A percentile compares a stretch with the other conserved stretches of the same genome.
Conservation (phyloP, 345 rosid species). For the Salix dunnii region DNA sequence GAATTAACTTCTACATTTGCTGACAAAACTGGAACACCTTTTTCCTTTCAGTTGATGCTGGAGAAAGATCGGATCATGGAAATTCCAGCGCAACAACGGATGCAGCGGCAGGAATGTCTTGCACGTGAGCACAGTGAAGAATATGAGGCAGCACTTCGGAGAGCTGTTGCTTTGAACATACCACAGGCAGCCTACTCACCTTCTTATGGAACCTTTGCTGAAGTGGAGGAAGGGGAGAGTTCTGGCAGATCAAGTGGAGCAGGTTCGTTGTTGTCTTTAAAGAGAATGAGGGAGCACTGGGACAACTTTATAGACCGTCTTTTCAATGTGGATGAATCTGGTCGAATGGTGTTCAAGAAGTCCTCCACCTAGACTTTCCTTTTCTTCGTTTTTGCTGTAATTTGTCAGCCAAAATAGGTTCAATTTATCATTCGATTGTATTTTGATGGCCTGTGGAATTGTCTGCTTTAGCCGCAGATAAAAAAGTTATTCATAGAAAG, state of each 20-base stretch:
- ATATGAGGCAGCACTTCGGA: slow-evolving; percentile 74
- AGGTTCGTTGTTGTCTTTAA: slow-evolving; percentile 32
- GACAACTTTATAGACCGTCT: slow-evolving; percentile 46
- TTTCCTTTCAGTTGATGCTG: slow-evolving; percentile 56
- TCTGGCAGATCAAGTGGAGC: slow-evolving; percentile 41
- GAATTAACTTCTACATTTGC: neutral
- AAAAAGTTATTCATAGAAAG: neutral
- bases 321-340: slow-evolving; percentile 54
- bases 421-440: neutral
- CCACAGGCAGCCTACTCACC: slow-evolving; percentile 51
- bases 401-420: neutral
- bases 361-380: slow-evolving; percentile 10
- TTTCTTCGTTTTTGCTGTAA: neutral
- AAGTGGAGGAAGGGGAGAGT: slow-evolving; percentile 51
- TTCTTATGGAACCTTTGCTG: slow-evolving; percentile 75
- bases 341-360: slow-evolving; percentile 43
- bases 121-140: slow-evolving; percentile 76
- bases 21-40: neutral
- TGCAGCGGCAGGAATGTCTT: slow-evolving; percentile 64
- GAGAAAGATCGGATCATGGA: slow-evolving; percentile 66
- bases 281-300: slow-evolving; percentile 49
- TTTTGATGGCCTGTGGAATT: neutral
- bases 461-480: neutral
- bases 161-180: slow-evolving; percentile 65
- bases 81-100: slow-evolving; percentile 72